Percentiles rank a stretch among this genome's conserved stretches.
These are phyloP conservation scores for Kuraishia floccosa DNA, from an alignment of 805 yeast species.

Conservation along the genomic window DNA sequence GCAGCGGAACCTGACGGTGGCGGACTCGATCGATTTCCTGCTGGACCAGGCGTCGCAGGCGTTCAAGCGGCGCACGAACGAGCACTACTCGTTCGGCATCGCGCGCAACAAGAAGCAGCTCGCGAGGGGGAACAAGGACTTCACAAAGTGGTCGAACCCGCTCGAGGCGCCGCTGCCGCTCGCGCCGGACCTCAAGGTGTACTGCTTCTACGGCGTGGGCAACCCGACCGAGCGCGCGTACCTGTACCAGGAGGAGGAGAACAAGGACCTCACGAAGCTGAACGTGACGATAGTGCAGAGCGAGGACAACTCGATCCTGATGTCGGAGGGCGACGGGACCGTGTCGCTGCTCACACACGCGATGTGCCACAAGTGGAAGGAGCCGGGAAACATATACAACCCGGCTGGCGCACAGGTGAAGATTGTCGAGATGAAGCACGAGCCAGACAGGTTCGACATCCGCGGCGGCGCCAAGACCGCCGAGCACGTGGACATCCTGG, in stretches of 20 bases:
- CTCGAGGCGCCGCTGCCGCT: conserved; percentile 83
- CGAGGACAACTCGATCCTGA: conserved; percentile 50
- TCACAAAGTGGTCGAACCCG: conserved; percentile 88
- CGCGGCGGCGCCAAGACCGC: conserved; percentile 97
- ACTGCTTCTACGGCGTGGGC: conserved; percentile 92
- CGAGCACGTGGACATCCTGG: conserved; percentile 94
- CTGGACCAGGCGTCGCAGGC: conserved; percentile 61
- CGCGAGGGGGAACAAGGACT: conserved; percentile 52
- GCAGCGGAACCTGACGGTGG: conserved; percentile 46
- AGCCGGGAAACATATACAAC: conserved; percentile 51
- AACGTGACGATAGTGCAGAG: conserved; percentile 62
- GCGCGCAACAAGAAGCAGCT: conserved; percentile 54
- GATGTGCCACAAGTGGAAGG: conserved; percentile 90
- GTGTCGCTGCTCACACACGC: conserved; percentile 78
- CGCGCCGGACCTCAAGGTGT: conserved; percentile 87
- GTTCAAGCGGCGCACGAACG: conserved; percentile 54
- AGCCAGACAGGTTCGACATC: conserved; percentile 88
- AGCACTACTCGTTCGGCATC: conserved; percentile 72
- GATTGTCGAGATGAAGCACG: conserved; percentile 84
- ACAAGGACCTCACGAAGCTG: conserved; percentile 37
- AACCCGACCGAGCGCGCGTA: conserved; percentile 94
- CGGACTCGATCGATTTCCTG: conserved; percentile 55
- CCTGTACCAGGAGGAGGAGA: conserved; percentile 62
- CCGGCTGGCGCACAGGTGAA: conserved; percentile 70
- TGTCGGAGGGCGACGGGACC: conserved; percentile 96